Evolutionary conservation across 2,329 filamentous ascomycete genomes (phyloP).

Genomic region (Phaeosphaeria sp.): DNA sequence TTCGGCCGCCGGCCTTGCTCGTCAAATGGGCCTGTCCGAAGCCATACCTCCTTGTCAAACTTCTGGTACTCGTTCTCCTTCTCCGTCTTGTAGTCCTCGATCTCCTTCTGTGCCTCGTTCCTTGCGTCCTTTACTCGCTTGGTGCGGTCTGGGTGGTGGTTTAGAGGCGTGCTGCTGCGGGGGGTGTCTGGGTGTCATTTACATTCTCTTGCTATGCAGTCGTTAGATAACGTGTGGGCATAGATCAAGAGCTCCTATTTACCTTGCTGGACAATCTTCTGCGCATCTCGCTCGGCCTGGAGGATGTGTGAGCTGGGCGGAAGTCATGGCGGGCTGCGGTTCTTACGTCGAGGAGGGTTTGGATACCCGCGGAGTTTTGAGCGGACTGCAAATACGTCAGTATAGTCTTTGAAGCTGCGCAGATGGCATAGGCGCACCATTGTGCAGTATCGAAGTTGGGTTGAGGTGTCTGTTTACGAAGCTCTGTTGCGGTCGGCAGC

Average conservation of each 20-base stretch:
- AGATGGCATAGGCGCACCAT: constrained; percentile 28
- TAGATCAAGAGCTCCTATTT: constrained; percentile 36
- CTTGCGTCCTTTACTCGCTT: constrained; percentile 97
- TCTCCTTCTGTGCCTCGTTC: constrained; percentile 96
- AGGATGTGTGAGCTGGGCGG: constrained; percentile 47
- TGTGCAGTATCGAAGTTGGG: constrained; percentile 20
- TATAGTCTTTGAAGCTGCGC: neutral
- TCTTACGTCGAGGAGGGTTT: constrained; percentile 96
- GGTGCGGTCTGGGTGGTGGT: constrained; percentile 72
- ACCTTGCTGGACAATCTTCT: constrained; percentile 99
- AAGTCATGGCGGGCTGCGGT: constrained; percentile 31
- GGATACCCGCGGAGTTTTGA: constrained; percentile 97
- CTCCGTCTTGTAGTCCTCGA: constrained; percentile 85
- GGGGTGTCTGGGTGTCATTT: constrained; percentile 38
- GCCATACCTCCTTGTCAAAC: constrained; percentile 82
- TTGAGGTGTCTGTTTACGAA: constrained; percentile 24
- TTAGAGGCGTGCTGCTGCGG: constrained; percentile 25
- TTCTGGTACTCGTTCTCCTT: constrained; percentile 97
- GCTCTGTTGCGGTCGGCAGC: constrained; percentile 24
- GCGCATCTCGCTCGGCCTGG: constrained; percentile 95
- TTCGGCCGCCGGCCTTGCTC: neutral
- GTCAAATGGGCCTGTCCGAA: neutral
- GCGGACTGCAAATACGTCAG: constrained; percentile 72
- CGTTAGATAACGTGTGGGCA: constrained; percentile 21
- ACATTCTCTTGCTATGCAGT: constrained; percentile 81